phyloP scores from a whole-genome alignment of 2,329 filamentous ascomycete species.

The Geosmithia morbida region DNA sequence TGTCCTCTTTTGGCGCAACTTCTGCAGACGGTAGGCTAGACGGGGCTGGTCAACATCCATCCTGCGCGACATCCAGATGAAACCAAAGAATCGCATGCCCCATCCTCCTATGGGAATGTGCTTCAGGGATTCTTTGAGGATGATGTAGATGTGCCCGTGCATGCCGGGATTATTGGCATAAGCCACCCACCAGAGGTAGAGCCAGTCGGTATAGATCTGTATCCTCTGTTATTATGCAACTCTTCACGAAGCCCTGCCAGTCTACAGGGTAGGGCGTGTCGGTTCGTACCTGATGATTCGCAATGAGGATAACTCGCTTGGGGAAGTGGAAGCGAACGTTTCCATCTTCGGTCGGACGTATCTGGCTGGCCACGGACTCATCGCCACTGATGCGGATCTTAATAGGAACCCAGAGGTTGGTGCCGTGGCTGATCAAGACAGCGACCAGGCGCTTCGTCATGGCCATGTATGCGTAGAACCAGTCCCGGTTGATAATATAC shows the following conservation, averaged over 20 bases:
- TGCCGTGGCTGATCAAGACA: constrained; percentile 63
- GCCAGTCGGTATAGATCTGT: constrained; percentile 76
- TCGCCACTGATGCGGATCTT: constrained; percentile 74
- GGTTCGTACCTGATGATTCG: constrained; percentile 59
- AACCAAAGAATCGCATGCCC: constrained; percentile 75
- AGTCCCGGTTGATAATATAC: constrained; percentile 60
- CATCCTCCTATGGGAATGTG: constrained; percentile 66
- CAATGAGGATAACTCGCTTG: constrained; percentile 68
- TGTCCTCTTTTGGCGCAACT: constrained; percentile 45
- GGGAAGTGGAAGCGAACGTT: constrained; percentile 67
- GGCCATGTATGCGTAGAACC: constrained; percentile 78
- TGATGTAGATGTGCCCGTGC: constrained; percentile 82
- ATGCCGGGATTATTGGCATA: constrained; percentile 63
- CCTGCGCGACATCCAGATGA: constrained; percentile 85
- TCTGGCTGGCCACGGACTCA: constrained; percentile 61
- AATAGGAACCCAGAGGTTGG: constrained; percentile 78
- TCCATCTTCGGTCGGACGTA: constrained; percentile 55
- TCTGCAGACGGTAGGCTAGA: constrained; percentile 58
- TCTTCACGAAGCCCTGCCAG: not conserved
- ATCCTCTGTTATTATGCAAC: constrained; percentile 3
- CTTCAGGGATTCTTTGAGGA: constrained; percentile 76
- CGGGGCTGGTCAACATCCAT: constrained; percentile 67
- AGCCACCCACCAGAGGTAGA: constrained; percentile 89
- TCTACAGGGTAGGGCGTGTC: not conserved
- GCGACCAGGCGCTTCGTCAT: constrained; percentile 77